Base-by-base conservation (phyloP, 2,329 filamentous ascomycete genomes). In the Karstenula rhodostoma region DNA sequence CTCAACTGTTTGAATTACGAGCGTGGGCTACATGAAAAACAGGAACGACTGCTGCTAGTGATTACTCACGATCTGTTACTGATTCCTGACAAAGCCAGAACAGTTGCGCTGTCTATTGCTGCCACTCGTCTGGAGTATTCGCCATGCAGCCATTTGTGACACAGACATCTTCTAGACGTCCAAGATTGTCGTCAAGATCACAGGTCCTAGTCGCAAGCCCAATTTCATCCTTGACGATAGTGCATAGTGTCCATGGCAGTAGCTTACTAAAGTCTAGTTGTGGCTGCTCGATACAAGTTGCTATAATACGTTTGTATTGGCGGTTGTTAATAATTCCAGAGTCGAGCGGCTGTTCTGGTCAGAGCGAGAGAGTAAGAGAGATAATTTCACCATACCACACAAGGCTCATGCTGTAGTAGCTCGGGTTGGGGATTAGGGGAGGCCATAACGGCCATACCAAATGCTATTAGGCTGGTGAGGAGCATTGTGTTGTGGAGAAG, bases 71-170 rank as follows among this genome's bases (percentile, higher is more conserved):
- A n/a, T n/a, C n/a, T n/a, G n/a, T n/a, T n/a, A n/a, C n/a, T n/a
- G n/a, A n/a, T n/a, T n/a, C n/a, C n/a, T n/a, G n/a, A n/a, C n/a
- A n/a, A n/a, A n/a, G n/a, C n/a, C 35, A 15, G 35, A 37, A 5
- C 12, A 37, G 12, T 17, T 17, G 35, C 3, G 35, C 35, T 9
- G 12, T 37, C 35, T 37, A 37, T 37, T 37, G 35, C 35, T 37
- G 35, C 35, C 35, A 37, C 4, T 25, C 9, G 5, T 49, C 27
- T 5, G 47, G 47, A 33, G n/a, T 23, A 3, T 49, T 51, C 4
- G 37, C 48, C 48, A 51, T 51, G 19, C 48, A 51, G 32, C 48
- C 48, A 22, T 51, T 17, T 29, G 37, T 51, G 10, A 51, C 48
- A 19, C 48, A 51, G 22, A 51, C 48, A 40, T 40, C 48, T 13